These are phyloP conservation scores for Trichoderma koningii DNA, from an alignment of 2,329 filamentous ascomycete genomes.

Conservation along the genomic window DNA sequence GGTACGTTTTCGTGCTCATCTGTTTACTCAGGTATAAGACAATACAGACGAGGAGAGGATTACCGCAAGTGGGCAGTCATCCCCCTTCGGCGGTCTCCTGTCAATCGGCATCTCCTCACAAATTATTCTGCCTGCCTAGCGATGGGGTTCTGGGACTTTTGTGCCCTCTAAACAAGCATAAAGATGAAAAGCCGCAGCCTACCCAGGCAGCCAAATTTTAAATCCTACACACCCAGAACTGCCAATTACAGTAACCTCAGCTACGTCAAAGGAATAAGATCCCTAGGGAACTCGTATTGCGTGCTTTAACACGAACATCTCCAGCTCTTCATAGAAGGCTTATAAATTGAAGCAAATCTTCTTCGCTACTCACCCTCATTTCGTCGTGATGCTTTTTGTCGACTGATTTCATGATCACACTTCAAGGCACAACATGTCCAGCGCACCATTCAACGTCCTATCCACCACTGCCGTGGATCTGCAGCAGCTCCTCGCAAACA, in stretches of 20 bases:
- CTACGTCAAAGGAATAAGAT: background rate
- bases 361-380: too few species aligned
- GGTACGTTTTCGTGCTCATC: too few species aligned
- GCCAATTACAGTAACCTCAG: background rate
- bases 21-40: too few species aligned
- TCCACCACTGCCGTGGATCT: conserved; percentile 14
- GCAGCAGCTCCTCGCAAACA: conserved; percentile 21
- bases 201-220: conserved; percentile 12
- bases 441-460: background rate
- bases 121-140: conserved; percentile 11
- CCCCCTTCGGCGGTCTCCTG: too few species aligned
- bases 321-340: background rate
- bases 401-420: too few species aligned
- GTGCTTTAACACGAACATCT: background rate
- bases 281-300: background rate
- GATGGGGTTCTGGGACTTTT: background rate
- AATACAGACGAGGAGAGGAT: too few species aligned
- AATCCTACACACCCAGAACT: background rate
- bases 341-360: background rate
- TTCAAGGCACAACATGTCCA: background rate
- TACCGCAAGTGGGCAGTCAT: too few species aligned
- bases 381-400: too few species aligned
- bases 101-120: background rate
- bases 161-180: background rate
- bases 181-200: background rate